phyloP scores from a whole-genome alignment of 805 yeast species.

The Scheffersomyces lignosus region DNA sequence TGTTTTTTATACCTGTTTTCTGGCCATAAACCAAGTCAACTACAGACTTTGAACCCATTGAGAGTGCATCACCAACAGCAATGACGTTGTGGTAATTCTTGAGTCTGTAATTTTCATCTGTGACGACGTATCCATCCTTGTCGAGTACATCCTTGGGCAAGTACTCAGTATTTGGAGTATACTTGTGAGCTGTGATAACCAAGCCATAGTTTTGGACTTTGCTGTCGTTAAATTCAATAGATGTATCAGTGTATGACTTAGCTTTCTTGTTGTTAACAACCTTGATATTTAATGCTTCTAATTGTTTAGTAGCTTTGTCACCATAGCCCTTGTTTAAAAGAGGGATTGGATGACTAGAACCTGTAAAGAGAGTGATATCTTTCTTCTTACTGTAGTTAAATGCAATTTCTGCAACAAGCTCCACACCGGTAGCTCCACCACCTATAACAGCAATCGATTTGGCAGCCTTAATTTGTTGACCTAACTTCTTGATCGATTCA shows the following conservation, averaged over 20 bases:
- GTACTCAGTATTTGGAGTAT: slow-evolving; percentile 33
- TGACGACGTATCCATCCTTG: slow-evolving; percentile 25
- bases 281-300: slow-evolving; percentile 18
- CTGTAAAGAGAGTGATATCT: slow-evolving; percentile 27
- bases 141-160: slow-evolving; percentile 24
- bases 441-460: slow-evolving; percentile 36
- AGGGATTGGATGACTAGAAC: slow-evolving; percentile 18
- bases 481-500: slow-evolving; percentile 15
- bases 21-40: slow-evolving; percentile 28
- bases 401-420: slow-evolving; percentile 38
- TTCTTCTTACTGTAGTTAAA: slow-evolving; percentile 12
- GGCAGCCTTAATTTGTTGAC: slow-evolving; percentile 17
- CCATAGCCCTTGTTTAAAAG: slow-evolving; percentile 12
- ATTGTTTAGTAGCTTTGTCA: slow-evolving; percentile 15
- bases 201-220: slow-evolving; percentile 25
- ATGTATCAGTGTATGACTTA: slow-evolving; percentile 4
- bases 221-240: slow-evolving; percentile 14
- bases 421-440: slow-evolving; percentile 36
- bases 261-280: slow-evolving; percentile 20
- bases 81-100: slow-evolving; percentile 25
- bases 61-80: slow-evolving; percentile 36
- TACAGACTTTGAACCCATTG: slow-evolving; percentile 20
- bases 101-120: slow-evolving; percentile 26
- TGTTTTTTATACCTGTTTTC: slow-evolving; percentile 10
- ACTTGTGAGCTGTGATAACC: slow-evolving; percentile 25